Base-by-base conservation (phyloP, 2,329 filamentous ascomycete species). In the Cylindrodendrum hubeiense region DNA sequence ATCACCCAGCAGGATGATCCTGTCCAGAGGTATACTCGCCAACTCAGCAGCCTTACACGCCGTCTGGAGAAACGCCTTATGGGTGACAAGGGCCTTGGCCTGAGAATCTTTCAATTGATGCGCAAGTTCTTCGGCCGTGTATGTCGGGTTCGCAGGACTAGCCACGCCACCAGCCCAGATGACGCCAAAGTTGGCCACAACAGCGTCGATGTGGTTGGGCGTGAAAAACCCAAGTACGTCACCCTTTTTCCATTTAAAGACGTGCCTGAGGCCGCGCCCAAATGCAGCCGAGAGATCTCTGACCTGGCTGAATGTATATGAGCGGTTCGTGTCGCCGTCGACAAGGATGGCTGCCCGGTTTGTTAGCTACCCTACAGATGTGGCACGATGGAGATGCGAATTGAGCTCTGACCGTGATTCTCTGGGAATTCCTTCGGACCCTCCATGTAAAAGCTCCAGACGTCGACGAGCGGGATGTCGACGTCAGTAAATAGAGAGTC, bases 81-180 rank as follows among this genome's bases (percentile, higher is more conserved):
- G 93, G 3, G 95, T 97, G 26, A 91, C 87, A 8, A 98, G 79
- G 0, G 86, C 93, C 74, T 90, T 93, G 33, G 93, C 93, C 1
- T 88, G 87, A 0, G 91, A 91, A 78, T 97, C 93, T 73, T 89
- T 89, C 66, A 98, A 86, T 81, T 98, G 95, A 74, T 93, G 94
- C 5, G 91, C 90, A 34, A 98, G 86, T 80, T 98, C 95, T 10
- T 93, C 89, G 13, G 87, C 88, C 0, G 93, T 97, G 80, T 97
- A 97, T 4, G 90, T 89, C 21, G 95, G 94, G 76, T 98, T 98
- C 3, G 93, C 94, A 0, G 95, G 94, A n/a, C 91, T 94, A 12
- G 93, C 82, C 55, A 93, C 83, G 30, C 93, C 94, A 49, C 94
- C 95, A 1, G 93, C 92, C 92, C 93, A 98, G 69, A 92, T 89